Evolutionary conservation across 2,329 filamentous ascomycete species (phyloP), one percentile per base, ranked within the genome.

Genomic region (Cladosporium velox): DNA sequence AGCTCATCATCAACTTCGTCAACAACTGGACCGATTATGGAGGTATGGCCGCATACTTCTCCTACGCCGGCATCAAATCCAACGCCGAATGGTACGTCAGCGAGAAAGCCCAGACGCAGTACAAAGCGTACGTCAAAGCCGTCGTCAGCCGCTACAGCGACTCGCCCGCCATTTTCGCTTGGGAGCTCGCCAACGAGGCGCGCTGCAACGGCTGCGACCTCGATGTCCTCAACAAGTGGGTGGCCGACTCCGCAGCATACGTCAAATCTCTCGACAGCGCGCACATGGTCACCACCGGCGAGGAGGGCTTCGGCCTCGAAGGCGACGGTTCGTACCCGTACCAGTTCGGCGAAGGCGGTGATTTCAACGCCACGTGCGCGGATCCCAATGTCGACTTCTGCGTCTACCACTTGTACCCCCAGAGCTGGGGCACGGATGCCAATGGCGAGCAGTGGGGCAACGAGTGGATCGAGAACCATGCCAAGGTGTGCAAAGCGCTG

Each of bases 1-100:
- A 88, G 74, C 78, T 90, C 5, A 88, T 90, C 67, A 84, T 88
- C 72, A 85, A 86, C 70, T 86, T 90, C 52, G 86, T 90, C 65
- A 91, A 91, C 78, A 87, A 90, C 77, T 91, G 88, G 88, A 80
- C 80, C 55, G 89, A 91, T 72, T 90, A 89, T 52, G 88, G 88
- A 32, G 87, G 88, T 58, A 88, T 89, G 77, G 79, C 81, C 12
- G 84, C 85, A 1, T 89, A 89, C 70, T 82, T 83, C 54, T 78
- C 75, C 12, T 84, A 83, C 1, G 88, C 85, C 65, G 86, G 85
- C 44, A 83, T 83, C 26, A 77, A 75, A 59, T 74, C 74, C 65
- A 80, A 85, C 66, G 79, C 79, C 15, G 78, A 79, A 7, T 90
- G 87, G 82, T 90, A 88, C 77, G 86, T 83, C 24, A 83, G 85